phyloP scores from a whole-genome alignment of 176 grass and related monocot species.

The Cenchrus purpureus region DNA sequence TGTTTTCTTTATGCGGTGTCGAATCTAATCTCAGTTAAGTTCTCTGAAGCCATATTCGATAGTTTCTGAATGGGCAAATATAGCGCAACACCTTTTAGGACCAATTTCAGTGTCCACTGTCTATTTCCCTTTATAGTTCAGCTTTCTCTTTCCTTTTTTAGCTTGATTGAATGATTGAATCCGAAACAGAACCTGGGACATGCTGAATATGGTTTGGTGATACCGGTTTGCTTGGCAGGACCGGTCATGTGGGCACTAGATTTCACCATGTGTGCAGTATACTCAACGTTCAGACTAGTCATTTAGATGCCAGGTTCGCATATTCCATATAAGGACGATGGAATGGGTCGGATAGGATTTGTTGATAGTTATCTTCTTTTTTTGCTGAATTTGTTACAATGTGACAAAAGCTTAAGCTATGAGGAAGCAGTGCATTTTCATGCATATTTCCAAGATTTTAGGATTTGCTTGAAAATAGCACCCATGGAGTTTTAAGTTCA shows the following conservation, averaged over 20 bases:
- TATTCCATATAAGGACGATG: slow-evolving; percentile 1
- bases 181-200: neutral
- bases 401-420: neutral
- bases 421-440: neutral
- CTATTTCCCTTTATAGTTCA: neutral
- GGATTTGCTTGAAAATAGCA: neutral
- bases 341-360: neutral
- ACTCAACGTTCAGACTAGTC: neutral
- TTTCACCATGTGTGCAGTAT: neutral
- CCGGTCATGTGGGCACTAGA: neutral
- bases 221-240: slow-evolving; percentile 1
- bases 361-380: neutral
- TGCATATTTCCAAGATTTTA: neutral
- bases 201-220: slow-evolving; percentile 9
- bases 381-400: slow-evolving; percentile 19
- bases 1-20: neutral
- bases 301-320: neutral
- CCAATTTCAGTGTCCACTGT: neutral
- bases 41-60: slow-evolving; percentile 2
- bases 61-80: neutral
- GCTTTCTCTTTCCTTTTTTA: neutral
- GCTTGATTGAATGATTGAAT: slow-evolving; percentile 7
- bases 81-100: neutral
- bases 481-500: no score
- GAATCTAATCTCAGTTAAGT: neutral